These are phyloP conservation scores for Carex scoparia DNA, from an alignment of 176 grass and related monocot species.

Conservation along the genomic window DNA sequence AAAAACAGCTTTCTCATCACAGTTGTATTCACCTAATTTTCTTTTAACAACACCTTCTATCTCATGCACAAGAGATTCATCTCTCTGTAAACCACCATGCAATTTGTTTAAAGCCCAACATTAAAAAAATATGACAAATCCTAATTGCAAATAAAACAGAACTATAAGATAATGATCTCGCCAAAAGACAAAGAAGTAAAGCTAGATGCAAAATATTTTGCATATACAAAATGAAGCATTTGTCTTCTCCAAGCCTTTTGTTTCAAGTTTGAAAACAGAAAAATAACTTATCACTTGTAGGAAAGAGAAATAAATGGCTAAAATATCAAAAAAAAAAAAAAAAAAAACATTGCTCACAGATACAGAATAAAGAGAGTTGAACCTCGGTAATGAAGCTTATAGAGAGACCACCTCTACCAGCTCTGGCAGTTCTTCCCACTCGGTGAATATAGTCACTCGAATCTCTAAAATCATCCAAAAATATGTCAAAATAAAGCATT, in stretches of 20 bases:
- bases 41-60: constrained; percentile 73
- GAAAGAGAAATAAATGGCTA: not conserved
- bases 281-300: not conserved
- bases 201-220: not conserved
- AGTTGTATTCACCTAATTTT: constrained; percentile 43
- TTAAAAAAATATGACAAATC: not conserved
- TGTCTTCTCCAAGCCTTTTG: not conserved
- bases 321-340: constrained; percentile 2
- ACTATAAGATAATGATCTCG: not conserved
- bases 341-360: not conserved
- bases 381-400: constrained; percentile 92
- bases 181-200: not conserved
- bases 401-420: constrained; percentile 65
- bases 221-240: not conserved
- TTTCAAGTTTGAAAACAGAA: not conserved
- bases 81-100: constrained; percentile 47
- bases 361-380: constrained; percentile 1
- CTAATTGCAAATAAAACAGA: not conserved
- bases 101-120: not conserved
- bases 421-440: constrained; percentile 95
- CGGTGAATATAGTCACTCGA: constrained; percentile 81
- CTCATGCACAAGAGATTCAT: constrained; percentile 75
- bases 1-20: constrained; percentile 46
- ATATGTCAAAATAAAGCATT: not conserved
- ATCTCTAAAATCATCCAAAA: constrained; percentile 34